Evolutionary conservation across 441 rosid species (phyloP).

Genomic region (Rhodomyrtus psidioides): DNA sequence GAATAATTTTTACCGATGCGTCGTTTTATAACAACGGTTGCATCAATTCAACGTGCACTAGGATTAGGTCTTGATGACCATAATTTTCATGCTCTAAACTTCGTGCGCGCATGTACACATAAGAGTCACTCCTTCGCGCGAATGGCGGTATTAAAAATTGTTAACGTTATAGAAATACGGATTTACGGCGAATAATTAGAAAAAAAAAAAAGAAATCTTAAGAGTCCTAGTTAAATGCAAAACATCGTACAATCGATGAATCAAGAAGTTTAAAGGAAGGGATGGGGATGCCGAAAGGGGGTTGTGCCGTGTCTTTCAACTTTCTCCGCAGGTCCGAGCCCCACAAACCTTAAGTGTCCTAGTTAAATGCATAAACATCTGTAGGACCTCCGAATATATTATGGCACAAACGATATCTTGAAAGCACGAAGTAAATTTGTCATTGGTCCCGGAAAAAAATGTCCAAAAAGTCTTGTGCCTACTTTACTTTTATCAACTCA

Average conservation of each 20-base stretch:
- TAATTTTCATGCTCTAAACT: background rate
- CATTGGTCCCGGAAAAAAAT: no score
- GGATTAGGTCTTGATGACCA: background rate
- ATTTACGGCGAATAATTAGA: background rate
- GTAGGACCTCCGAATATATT: background rate
- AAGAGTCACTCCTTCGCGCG: background rate
- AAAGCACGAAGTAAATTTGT: background rate
- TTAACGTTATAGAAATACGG: background rate
- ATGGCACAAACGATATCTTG: background rate
- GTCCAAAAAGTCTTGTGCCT: no score
- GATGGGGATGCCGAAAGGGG: background rate
- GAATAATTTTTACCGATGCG: background rate
- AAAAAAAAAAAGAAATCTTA: no score
- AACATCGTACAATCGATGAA: background rate
- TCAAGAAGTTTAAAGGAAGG: background rate
- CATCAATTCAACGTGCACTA: background rate
- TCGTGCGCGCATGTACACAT: background rate
- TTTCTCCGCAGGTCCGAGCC: background rate
- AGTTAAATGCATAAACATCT: background rate
- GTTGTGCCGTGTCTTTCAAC: background rate
- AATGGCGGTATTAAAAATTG: background rate
- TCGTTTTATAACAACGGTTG: background rate
- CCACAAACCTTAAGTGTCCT: background rate
- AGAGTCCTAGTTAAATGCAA: no score
- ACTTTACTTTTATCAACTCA: no score